phyloP scores from a whole-genome alignment of 179 eudicot genomes.

The Vitellaria paradoxa region DNA sequence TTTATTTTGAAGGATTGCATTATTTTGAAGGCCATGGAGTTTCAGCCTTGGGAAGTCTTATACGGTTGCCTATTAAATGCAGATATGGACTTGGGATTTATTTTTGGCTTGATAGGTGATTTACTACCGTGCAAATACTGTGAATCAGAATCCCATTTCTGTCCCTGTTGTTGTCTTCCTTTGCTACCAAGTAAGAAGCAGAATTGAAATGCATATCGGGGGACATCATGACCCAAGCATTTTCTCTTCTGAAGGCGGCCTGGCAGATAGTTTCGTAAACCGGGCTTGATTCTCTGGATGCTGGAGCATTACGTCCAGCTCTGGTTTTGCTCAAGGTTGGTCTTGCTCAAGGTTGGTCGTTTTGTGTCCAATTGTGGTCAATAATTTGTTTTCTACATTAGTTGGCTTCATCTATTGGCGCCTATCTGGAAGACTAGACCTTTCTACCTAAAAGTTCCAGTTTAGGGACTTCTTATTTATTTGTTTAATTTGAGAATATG shows the following conservation, averaged over 20 bases:
- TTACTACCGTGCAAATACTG: neutral
- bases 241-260: too few relatives aligned
- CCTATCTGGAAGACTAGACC: neutral
- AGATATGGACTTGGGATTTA: neutral
- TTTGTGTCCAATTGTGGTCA: neutral
- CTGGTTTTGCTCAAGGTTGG: neutral
- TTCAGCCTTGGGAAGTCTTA: neutral
- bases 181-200: neutral
- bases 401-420: neutral
- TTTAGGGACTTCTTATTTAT: neutral
- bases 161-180: neutral
- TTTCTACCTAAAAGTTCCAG: too few relatives aligned
- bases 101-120: neutral
- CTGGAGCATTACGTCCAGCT: too few relatives aligned
- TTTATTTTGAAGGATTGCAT: too few relatives aligned
- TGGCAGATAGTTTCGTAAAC: too few relatives aligned
- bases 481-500: neutral
- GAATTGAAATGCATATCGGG: too few relatives aligned
- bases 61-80: neutral
- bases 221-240: too few relatives aligned
- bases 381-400: slow-evolving; percentile 3
- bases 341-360: neutral
- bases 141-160: neutral
- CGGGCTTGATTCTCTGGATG: too few relatives aligned
- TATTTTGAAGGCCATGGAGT: neutral